Percentiles rank a stretch among this genome's conserved stretches.
phyloP scores from a whole-genome alignment of 2,329 filamentous ascomycete species.

The Xylariaceae sp. region DNA sequence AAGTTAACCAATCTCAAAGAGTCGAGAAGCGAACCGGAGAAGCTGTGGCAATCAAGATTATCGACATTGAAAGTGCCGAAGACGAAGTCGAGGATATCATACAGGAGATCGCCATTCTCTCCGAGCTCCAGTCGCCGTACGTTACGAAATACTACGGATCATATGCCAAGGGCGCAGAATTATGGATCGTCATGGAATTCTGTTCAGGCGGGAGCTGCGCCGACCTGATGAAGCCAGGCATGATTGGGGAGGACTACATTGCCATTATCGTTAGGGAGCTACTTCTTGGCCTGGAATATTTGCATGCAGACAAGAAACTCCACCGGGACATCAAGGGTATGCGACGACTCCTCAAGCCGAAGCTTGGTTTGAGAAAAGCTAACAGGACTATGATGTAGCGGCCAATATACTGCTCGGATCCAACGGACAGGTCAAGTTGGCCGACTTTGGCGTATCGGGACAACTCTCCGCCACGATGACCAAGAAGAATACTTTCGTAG shows the following conservation, averaged over 20 bases:
- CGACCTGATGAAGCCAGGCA: constrained; percentile 91
- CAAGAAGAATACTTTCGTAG: constrained; percentile 99
- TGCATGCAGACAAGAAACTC: constrained; percentile 94
- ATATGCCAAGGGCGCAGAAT: constrained; percentile 90
- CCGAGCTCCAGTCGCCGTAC: constrained; percentile 92
- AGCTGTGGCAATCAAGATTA: constrained; percentile 96
- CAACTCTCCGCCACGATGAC: constrained; percentile 98
- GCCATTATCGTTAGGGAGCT: constrained; percentile 93
- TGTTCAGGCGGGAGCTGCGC: constrained; percentile 96
- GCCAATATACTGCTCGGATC: constrained; percentile 90
- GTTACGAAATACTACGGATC: constrained; percentile 98
- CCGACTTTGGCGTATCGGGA: constrained; percentile 95
- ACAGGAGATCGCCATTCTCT: constrained; percentile 96
- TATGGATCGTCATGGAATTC: constrained; percentile 99
- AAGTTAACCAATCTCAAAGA: constrained; percentile 49
- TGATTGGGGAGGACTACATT: constrained; percentile 94
- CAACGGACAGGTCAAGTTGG: constrained; percentile 94
- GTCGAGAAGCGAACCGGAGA: constrained; percentile 93
- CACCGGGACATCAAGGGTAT: constrained; percentile 94
- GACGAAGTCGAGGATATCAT: constrained; percentile 99
- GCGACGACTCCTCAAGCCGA: background rate
- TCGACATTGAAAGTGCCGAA: constrained; percentile 98
- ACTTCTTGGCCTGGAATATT: constrained; percentile 86
- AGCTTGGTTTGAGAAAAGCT: constrained; percentile 21
- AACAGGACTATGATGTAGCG: constrained; percentile 56